phyloP scores from a whole-genome alignment of 2,329 filamentous ascomycete species.

The Microascus cirrosus region DNA sequence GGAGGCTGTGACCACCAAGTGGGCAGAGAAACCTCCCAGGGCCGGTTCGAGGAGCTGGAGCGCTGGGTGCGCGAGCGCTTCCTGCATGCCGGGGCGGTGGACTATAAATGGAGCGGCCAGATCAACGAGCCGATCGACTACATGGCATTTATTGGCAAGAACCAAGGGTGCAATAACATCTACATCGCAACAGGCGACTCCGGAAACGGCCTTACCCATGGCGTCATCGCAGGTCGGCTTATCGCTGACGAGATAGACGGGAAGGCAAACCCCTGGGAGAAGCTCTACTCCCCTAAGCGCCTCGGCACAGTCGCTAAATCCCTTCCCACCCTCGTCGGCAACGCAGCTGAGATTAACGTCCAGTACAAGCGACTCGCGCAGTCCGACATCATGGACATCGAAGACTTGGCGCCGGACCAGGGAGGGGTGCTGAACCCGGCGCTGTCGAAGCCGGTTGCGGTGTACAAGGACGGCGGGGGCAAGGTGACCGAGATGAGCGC shows the following conservation, averaged over 20 bases:
- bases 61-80: slow-evolving; percentile 41
- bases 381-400: slow-evolving; percentile 43
- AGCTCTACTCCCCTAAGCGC: slow-evolving; percentile 38
- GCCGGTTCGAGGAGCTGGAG: slow-evolving; percentile 38
- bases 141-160: slow-evolving; percentile 44
- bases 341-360: slow-evolving; percentile 42
- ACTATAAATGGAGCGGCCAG: slow-evolving; percentile 48
- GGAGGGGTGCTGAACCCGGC: slow-evolving; percentile 41
- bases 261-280: slow-evolving; percentile 34
- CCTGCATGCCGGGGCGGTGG: slow-evolving; percentile 31
- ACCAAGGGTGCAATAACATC: slow-evolving; percentile 36
- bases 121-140: slow-evolving; percentile 43
- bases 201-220: slow-evolving; percentile 46
- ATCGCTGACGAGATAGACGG: slow-evolving; percentile 42
- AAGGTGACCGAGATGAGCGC: slow-evolving; percentile 38
- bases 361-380: slow-evolving; percentile 44
- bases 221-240: slow-evolving; percentile 37
- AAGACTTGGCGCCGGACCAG: slow-evolving; percentile 34
- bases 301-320: slow-evolving; percentile 30
- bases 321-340: slow-evolving; percentile 29
- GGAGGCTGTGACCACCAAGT: slow-evolving; percentile 49
- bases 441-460: slow-evolving; percentile 33
- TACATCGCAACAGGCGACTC: slow-evolving; percentile 46
- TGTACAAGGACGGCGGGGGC: slow-evolving; percentile 44
- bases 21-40: slow-evolving; percentile 34